These are phyloP conservation scores for Hibiscus trionum DNA, from an alignment of 345 rosid species.

Conservation along the genomic window DNA sequence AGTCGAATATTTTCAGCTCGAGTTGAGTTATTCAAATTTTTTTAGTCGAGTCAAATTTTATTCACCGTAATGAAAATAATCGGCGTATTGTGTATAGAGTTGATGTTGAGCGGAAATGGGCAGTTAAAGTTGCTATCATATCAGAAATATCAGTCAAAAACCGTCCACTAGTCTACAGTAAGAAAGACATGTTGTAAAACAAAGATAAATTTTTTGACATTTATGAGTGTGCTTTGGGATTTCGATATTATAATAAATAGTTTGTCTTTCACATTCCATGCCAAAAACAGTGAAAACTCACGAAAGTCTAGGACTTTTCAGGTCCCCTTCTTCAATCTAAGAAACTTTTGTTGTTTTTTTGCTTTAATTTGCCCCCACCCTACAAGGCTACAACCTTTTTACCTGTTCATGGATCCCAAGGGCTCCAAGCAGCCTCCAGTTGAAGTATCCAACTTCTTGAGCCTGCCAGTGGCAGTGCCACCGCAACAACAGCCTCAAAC, in stretches of 20 bases:
- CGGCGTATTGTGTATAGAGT: too few species aligned
- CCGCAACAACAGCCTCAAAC: conserved; percentile 18
- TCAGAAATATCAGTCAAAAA: conserved; percentile 16
- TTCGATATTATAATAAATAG: conserved; percentile 13
- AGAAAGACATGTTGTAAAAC: background rate
- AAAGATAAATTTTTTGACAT: conserved; percentile 8
- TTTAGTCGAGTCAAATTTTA: too few species aligned
- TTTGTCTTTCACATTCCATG: conserved; percentile 23
- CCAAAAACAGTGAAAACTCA: conserved; percentile 52
- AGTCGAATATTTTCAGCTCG: too few species aligned
- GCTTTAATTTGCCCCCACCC: conserved; percentile 23
- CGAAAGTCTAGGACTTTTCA: conserved; percentile 51
- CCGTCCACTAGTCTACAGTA: background rate
- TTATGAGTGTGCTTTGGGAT: conserved; percentile 16
- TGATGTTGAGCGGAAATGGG: conserved; percentile 8
- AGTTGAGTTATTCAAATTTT: too few species aligned
- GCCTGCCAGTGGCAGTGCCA: conserved; percentile 28
- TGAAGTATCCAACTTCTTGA: conserved; percentile 54
- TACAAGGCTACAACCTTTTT: background rate
- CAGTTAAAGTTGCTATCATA: conserved; percentile 12
- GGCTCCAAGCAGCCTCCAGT: conserved; percentile 39
- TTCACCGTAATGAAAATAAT: too few species aligned
- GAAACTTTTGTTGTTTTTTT: conserved; percentile 6
- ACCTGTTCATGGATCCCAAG: conserved; percentile 59
- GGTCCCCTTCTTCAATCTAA: conserved; percentile 44